Percentiles rank a stretch among this genome's conserved stretches.
Evolutionary conservation across 2,329 filamentous ascomycete species (phyloP).

Genomic region (Orbilia ellipsospora): DNA sequence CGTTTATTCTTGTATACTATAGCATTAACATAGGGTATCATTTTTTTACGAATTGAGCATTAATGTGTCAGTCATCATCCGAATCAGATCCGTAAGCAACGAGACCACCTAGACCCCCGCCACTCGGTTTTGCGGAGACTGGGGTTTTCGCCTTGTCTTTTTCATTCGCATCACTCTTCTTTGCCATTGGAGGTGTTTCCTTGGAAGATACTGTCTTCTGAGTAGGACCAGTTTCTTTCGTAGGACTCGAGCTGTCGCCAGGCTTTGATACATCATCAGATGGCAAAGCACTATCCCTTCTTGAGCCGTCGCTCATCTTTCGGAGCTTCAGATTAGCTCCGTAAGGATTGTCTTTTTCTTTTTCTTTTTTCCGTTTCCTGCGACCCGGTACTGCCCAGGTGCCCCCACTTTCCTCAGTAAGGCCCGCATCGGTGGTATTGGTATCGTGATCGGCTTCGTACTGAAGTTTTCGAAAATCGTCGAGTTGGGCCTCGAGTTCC

Average conservation of each 20-base stretch:
- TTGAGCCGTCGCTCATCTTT: constrained; percentile 52
- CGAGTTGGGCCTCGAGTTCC: constrained; percentile 71
- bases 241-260: neutral
- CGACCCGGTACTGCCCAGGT: constrained; percentile 50
- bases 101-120: constrained; percentile 27
- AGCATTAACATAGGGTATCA: constrained; percentile 10
- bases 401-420: constrained; percentile 25
- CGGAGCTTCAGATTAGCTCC: constrained; percentile 42
- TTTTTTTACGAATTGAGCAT: neutral
- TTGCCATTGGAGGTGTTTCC: neutral
- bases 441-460: constrained; percentile 57
- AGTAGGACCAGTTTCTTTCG: neutral
- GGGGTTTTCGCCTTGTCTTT: neutral
- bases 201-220: constrained; percentile 3
- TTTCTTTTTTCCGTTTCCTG: constrained; percentile 53
- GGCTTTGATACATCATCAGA: constrained; percentile 13
- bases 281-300: constrained; percentile 14
- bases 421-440: constrained; percentile 5
- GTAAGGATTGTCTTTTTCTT: constrained; percentile 36
- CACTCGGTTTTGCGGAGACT: constrained; percentile 14
- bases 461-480: constrained; percentile 69
- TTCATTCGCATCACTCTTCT: neutral
- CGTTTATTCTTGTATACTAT: constrained; percentile 16
- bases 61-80: constrained; percentile 35
- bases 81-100: constrained; percentile 51